Evolutionary conservation across 305 asterid genomes (phyloP).

Genomic region (Fraxinus sp.): DNA sequence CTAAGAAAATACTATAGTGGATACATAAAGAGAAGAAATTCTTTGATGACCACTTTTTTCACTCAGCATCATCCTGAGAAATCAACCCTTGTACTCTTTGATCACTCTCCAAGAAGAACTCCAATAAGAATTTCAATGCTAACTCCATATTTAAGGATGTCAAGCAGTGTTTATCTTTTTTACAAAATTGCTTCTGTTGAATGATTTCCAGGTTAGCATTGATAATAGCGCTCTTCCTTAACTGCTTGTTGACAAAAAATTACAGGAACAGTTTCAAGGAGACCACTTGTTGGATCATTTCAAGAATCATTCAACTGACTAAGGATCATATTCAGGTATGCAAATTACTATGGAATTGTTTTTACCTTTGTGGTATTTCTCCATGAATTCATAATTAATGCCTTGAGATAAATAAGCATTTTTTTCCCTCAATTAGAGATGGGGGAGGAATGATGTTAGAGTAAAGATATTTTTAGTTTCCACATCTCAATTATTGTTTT

Average conservation of each 20-base stretch:
- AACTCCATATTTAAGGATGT: not conserved
- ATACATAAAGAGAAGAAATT: too few species aligned
- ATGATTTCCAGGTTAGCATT: slow-evolving; percentile 40
- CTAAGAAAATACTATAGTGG: not conserved
- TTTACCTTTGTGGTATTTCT: not conserved
- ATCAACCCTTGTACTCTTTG: too few species aligned
- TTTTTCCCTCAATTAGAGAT: not conserved
- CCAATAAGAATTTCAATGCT: not conserved
- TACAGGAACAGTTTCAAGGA: slow-evolving; percentile 47
- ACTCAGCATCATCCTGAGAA: too few species aligned
- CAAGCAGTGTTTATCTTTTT: not conserved
- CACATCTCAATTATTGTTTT: not conserved
- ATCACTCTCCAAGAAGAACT: not conserved
- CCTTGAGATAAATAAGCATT: too few species aligned
- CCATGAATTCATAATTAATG: too few species aligned
- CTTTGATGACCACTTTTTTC: too few species aligned
- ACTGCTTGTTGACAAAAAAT: slow-evolving; percentile 46
- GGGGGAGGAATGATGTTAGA: not conserved
- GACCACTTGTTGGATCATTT: slow-evolving; percentile 56
- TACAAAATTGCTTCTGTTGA: not conserved
- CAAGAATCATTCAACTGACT: slow-evolving; percentile 46
- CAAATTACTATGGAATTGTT: not conserved
- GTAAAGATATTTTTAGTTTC: not conserved
- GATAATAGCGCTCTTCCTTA: slow-evolving; percentile 42
- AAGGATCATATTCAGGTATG: slow-evolving; percentile 49